These are phyloP conservation scores for Leucoagaricus sp. DNA, from an alignment of 1,284 basidiomycete genomes.

Conservation along the genomic window DNA sequence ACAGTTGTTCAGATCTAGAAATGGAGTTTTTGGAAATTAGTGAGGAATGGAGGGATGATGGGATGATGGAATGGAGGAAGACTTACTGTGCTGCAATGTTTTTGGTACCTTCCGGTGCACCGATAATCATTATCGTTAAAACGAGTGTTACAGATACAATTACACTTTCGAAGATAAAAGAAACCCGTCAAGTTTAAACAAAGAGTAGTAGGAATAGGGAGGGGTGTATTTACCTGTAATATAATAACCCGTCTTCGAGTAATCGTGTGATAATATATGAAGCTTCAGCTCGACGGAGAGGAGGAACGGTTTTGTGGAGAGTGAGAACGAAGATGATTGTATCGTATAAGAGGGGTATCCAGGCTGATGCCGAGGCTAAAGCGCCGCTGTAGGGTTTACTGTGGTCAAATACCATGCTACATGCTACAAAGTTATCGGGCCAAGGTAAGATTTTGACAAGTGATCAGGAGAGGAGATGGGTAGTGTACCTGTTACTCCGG, in stretches of 20 bases:
- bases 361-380: slow-evolving; percentile 49
- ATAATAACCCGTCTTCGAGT: slow-evolving; percentile 55
- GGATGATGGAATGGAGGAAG: neutral
- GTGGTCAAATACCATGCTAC: slow-evolving; percentile 54
- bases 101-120: slow-evolving; percentile 43
- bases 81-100: slow-evolving; percentile 58
- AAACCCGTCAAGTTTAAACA: neutral
- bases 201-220: neutral
- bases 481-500: slow-evolving; percentile 35
- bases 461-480: neutral
- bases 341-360: slow-evolving; percentile 57
- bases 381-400: slow-evolving; percentile 28
- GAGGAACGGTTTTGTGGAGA: slow-evolving; percentile 42
- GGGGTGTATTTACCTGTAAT: slow-evolving; percentile 45
- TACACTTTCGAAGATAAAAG: slow-evolving; percentile 36
- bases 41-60: neutral
- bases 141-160: slow-evolving; percentile 54
- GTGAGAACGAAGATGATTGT: slow-evolving; percentile 52
- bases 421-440: slow-evolving; percentile 38
- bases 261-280: slow-evolving; percentile 46
- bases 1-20: slow-evolving; percentile 52
- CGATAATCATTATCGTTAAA: slow-evolving; percentile 53
- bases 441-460: neutral
- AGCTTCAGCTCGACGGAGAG: slow-evolving; percentile 38
- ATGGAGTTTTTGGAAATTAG: too few relatives aligned